phyloP scores from a whole-genome alignment of 1,139 yeast genomes.

The Scheffersomyces lignicola region DNA sequence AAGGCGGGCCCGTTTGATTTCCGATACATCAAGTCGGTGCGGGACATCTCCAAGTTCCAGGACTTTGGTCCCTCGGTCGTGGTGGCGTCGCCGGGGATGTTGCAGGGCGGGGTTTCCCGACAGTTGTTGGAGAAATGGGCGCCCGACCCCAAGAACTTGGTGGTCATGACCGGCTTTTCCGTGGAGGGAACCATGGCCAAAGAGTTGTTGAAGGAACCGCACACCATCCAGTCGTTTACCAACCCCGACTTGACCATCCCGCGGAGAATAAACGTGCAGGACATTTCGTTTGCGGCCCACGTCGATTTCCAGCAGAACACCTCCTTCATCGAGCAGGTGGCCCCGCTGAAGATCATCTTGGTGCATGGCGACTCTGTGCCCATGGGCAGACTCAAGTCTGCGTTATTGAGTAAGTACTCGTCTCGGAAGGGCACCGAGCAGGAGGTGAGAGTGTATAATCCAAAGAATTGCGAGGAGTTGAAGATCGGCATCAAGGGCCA shows the following conservation, averaged over 20 bases:
- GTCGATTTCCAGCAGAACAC: conserved; percentile 95
- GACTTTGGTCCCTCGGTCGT: conserved; percentile 96
- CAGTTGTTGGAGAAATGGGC: conserved; percentile 94
- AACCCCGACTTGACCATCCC: conserved; percentile 86
- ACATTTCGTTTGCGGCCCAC: conserved; percentile 97
- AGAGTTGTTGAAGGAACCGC: conserved; percentile 81
- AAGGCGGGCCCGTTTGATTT: conserved; percentile 81
- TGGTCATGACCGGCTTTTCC: conserved; percentile 92
- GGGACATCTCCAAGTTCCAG: conserved; percentile 79
- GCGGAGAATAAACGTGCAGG: conserved; percentile 86
- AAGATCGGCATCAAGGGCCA: conserved; percentile 77
- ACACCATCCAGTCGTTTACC: conserved; percentile 74
- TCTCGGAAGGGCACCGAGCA: conserved; percentile 81
- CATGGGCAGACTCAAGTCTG: conserved; percentile 95
- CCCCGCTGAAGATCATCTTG: conserved; percentile 78
- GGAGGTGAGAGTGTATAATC: conserved; percentile 91
- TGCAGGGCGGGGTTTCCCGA: conserved; percentile 92
- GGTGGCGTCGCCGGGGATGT: conserved; percentile 97
- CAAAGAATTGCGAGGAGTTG: conserved; percentile 85
- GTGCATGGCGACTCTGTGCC: conserved; percentile 99
- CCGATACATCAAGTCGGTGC: conserved; percentile 78
- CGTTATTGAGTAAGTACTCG: conserved; percentile 82
- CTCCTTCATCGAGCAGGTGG: conserved; percentile 83
- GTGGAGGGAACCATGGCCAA: conserved; percentile 99
- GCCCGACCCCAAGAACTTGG: conserved; percentile 89